Conservation (phyloP, 257 asterid species). For the Salvia hispanica region DNA sequence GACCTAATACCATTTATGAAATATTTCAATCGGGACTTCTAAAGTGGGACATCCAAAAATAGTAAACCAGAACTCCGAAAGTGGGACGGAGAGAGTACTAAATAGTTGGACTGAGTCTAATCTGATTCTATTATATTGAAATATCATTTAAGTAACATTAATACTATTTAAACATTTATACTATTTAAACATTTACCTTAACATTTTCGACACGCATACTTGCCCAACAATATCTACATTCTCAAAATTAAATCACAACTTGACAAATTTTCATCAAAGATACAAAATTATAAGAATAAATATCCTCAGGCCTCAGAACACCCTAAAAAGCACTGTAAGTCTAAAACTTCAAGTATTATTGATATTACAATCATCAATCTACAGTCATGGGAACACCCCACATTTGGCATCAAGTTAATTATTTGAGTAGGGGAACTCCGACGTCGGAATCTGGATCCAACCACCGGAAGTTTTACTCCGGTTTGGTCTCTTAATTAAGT, state of each 20-base stretch:
- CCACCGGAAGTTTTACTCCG: background rate
- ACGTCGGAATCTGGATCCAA: slow-evolving; percentile 21
- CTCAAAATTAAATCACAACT: background rate
- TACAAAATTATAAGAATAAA: background rate
- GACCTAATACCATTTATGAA: too few species aligned
- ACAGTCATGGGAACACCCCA: slow-evolving; percentile 20
- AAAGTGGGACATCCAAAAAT: too few species aligned
- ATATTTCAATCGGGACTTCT: too few species aligned
- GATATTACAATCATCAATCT: slow-evolving; percentile 3
- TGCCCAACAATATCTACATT: slow-evolving; percentile 7
- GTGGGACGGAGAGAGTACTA: background rate
- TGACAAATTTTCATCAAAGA: background rate
- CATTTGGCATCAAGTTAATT: background rate
- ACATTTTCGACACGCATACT: background rate
- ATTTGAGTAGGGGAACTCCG: slow-evolving; percentile 1
- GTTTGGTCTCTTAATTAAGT: background rate
- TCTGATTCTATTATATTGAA: background rate
- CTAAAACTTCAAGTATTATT: background rate
- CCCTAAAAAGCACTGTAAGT: slow-evolving; percentile 8
- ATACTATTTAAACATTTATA: too few species aligned
- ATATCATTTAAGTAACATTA: too few species aligned
- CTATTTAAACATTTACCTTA: too few species aligned
- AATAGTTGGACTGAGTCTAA: background rate
- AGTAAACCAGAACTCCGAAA: too few species aligned
- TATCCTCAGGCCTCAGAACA: background rate